A percentile compares a stretch with the other conserved stretches of the same genome.
Conservation (phyloP, 2,329 filamentous ascomycete species). For the Cladobotryum mycophilum region DNA sequence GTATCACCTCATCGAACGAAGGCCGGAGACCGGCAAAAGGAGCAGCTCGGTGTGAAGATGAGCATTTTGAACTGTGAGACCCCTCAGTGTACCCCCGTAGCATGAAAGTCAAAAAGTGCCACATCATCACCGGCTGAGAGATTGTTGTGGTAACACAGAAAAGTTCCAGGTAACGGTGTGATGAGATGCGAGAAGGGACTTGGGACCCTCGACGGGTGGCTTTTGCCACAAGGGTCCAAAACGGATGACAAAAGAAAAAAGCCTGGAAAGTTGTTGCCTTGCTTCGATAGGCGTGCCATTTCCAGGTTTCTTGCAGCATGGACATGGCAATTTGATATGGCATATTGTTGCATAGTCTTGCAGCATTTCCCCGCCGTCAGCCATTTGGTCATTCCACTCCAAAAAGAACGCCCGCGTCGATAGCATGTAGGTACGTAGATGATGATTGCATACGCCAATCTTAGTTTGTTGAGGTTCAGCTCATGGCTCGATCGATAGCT, state of each 20-base stretch:
- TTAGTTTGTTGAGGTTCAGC: too few relatives aligned
- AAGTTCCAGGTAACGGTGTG: neutral
- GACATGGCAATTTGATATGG: too few relatives aligned
- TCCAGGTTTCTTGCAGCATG: too few relatives aligned
- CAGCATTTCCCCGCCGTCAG: too few relatives aligned
- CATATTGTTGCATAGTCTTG: too few relatives aligned
- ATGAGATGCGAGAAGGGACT: slow-evolving; percentile 4
- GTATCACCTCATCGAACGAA: slow-evolving; percentile 2
- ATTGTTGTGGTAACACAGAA: slow-evolving; percentile 2
- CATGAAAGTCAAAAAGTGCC: slow-evolving; percentile 2
- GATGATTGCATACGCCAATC: too few relatives aligned
- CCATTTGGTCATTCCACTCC: too few relatives aligned
- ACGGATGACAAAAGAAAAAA: neutral
- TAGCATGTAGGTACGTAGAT: too few relatives aligned
- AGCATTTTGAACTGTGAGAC: slow-evolving; percentile 3
- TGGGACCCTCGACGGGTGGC: slow-evolving; percentile 2
- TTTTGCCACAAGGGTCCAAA: slow-evolving; percentile 10
- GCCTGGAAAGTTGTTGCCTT: neutral
- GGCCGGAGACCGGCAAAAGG: neutral
- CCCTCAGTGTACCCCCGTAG: neutral
- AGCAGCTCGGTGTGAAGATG: slow-evolving; percentile 9
- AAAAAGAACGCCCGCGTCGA: too few relatives aligned
- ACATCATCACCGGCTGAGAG: slow-evolving; percentile 3
- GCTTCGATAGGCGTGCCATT: too few relatives aligned
- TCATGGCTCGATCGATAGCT: too few relatives aligned